Evolutionary conservation across 495 filamentous ascomycete species (phyloP).

Genomic region (Podospora tetraspora): DNA sequence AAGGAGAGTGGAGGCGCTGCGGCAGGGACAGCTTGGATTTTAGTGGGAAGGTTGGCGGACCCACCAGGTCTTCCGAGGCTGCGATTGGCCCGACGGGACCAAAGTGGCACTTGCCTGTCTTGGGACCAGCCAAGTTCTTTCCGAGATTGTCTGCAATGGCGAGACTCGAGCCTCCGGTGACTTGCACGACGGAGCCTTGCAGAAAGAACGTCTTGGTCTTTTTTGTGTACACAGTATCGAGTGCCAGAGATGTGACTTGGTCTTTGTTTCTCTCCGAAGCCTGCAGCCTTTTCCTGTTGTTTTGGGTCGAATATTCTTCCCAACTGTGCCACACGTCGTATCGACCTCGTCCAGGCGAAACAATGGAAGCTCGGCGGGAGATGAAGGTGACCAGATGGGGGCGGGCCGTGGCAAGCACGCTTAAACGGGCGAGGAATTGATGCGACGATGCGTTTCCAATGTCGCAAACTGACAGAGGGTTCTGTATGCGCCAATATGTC

Average conservation of each 20-base stretch:
- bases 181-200: neutral
- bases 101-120: neutral
- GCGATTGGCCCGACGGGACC: constrained; percentile 8
- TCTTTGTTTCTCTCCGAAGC: neutral
- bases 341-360: neutral
- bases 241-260: neutral
- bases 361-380: neutral
- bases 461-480: constrained; percentile 1
- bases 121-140: constrained; percentile 3
- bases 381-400: neutral
- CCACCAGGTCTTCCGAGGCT: neutral
- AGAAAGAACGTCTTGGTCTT: neutral
- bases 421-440: neutral
- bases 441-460: neutral
- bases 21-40: constrained; percentile 29
- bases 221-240: neutral
- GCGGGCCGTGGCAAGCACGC: neutral
- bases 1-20: constrained; percentile 5
- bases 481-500: neutral
- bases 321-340: neutral
- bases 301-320: neutral
- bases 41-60: constrained; percentile 9
- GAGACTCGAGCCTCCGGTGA: constrained; percentile 7
- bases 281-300: neutral
- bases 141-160: constrained; percentile 8